Percentiles rank a stretch among this genome's conserved stretches.
phyloP scores from a whole-genome alignment of 495 filamentous ascomycete species.

The Hyaloscypha bicolor region DNA sequence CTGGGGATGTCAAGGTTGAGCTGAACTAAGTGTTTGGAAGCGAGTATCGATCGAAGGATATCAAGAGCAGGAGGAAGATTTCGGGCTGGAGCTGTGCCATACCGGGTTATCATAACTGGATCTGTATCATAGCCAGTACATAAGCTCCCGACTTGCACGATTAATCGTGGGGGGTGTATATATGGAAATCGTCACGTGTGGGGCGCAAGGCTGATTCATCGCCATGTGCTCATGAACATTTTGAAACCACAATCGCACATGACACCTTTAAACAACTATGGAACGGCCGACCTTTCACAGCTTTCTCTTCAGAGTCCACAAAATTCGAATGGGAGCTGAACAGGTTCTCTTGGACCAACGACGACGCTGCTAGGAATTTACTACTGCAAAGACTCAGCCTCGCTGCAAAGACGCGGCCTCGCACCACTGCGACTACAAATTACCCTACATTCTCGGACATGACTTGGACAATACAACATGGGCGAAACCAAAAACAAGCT shows the following conservation, averaged over 20 bases:
- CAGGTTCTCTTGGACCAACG: background rate
- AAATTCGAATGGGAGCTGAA: background rate
- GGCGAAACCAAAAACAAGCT: conserved; percentile 30
- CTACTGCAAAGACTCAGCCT: conserved; percentile 13
- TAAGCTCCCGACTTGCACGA: background rate
- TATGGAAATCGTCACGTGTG: background rate
- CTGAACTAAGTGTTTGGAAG: background rate
- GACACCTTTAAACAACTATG: background rate
- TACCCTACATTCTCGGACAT: background rate
- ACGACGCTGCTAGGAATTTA: background rate
- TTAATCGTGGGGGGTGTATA: background rate
- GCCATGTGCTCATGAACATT: background rate
- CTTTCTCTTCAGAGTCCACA: background rate
- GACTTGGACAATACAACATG: conserved; percentile 23
- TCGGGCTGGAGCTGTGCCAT: background rate
- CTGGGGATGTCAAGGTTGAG: conserved; percentile 1
- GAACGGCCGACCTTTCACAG: background rate
- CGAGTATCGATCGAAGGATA: no score
- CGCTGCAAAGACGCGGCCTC: conserved; percentile 54
- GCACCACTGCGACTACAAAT: conserved; percentile 72
- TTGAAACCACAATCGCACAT: background rate
- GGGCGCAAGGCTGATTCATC: background rate
- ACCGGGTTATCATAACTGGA: background rate
- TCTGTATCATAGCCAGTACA: background rate
- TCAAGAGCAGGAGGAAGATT: background rate